These are phyloP conservation scores for Clarireedia homoeocarpa DNA, from an alignment of 2,329 filamentous ascomycete species.

Conservation along the genomic window DNA sequence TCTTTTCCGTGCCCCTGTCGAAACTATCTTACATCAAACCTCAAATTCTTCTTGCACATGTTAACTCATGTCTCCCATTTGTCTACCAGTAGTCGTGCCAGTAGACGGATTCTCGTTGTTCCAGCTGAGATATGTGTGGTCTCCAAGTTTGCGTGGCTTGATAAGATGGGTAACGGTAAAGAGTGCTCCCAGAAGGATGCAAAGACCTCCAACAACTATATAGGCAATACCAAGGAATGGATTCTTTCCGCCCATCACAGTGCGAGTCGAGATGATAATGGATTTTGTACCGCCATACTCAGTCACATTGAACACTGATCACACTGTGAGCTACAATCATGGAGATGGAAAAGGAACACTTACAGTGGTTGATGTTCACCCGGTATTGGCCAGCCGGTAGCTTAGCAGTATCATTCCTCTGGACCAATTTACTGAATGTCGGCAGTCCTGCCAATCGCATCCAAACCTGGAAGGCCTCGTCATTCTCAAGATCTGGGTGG, in stretches of 20 bases:
- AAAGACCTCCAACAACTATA: slow-evolving; percentile 86
- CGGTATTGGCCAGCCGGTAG: slow-evolving; percentile 69
- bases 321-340: slow-evolving; percentile 14
- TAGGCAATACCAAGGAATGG: slow-evolving; percentile 95
- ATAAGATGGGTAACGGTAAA: slow-evolving; percentile 90
- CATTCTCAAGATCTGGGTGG: slow-evolving; percentile 60
- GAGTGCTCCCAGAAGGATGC: slow-evolving; percentile 76
- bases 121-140: slow-evolving; percentile 97
- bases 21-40: background rate
- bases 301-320: slow-evolving; percentile 68
- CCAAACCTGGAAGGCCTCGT: slow-evolving; percentile 93
- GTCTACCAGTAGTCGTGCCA: slow-evolving; percentile 48
- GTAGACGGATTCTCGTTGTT: slow-evolving; percentile 62
- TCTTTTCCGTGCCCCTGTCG: background rate
- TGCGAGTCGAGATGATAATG: slow-evolving; percentile 80
- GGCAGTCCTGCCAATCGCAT: slow-evolving; percentile 95
- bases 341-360: slow-evolving; percentile 31
- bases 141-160: slow-evolving; percentile 92
- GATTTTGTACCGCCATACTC: slow-evolving; percentile 82
- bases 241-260: slow-evolving; percentile 91
- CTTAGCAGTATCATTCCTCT: slow-evolving; percentile 63
- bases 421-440: slow-evolving; percentile 87
- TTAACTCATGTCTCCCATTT: slow-evolving; percentile 25
- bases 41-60: background rate
- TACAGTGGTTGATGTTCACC: slow-evolving; percentile 72